Base-by-base conservation (phyloP, 345 rosid genomes). In the Rhodamnia rubescens region DNA sequence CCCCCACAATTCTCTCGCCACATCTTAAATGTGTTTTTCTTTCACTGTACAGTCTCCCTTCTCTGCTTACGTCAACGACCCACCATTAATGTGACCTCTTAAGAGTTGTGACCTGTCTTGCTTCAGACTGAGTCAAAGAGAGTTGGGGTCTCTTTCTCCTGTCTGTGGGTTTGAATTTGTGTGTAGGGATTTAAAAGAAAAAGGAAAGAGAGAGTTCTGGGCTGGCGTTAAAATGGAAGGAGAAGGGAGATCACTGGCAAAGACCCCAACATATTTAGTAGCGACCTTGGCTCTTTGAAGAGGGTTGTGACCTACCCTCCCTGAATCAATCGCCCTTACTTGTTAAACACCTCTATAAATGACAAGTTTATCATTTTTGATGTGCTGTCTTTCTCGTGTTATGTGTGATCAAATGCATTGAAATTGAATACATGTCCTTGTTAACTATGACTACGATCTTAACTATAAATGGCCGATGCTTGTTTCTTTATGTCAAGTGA, bases 181-280 rank as follows among this genome's bases (percentile, higher is more conserved):
- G 50, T 49, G 1, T 49, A n/a, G 47, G 6, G 47, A 44, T 44
- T 44, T 44, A 44, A 44, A 44, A 44, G 47, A 44, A 44, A 44
- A 44, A 36, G 47, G 47, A 44, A 44, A 44, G 47, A 44, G 47
- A 50, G 52, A 50, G 52, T 50, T 50, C 52, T 50, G 12, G 11
- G 52, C 11, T 50, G 52, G 52, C 11, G 74, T 4, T 24, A 27
- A 85, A 78, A 40, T 50, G 32, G 64, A 86, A 84, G 82, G 64
- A 86, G 89, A 85, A 88, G 92, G 87, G 44, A 83, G 82, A 50
- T 89, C 95, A 10, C 83, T 92, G 86, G 90, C 91, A 42, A 82
- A 85, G 80, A 92, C 94, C 69, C 95, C 93, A 14, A 89, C 91
- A 12, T 92, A 93, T 93, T 91, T 94, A 27, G 90, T 92, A 80